Evolutionary conservation across 2,329 filamentous ascomycete genomes (phyloP).

Genomic region (Sclerotinia nivalis): DNA sequence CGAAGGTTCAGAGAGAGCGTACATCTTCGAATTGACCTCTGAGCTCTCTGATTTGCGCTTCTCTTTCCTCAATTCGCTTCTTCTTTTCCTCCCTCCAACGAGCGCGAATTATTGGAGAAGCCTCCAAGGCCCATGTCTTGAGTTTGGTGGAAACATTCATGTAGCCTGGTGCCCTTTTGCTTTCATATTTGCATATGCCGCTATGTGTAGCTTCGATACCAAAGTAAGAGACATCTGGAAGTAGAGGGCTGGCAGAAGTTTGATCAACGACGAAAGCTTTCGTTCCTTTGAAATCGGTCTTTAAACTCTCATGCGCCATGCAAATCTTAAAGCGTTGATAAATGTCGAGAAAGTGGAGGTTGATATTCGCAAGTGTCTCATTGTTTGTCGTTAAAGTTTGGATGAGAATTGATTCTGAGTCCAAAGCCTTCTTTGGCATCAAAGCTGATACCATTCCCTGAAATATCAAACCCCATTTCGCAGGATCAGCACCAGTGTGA

Average conservation of each 20-base stretch:
- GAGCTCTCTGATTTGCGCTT: constrained; percentile 36
- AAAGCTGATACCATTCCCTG: constrained; percentile 68
- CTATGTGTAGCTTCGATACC: constrained; percentile 75
- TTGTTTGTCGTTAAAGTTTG: constrained; percentile 72
- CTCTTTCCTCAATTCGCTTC: constrained; percentile 31
- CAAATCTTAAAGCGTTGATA: constrained; percentile 71
- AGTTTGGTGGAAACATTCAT: constrained; percentile 39
- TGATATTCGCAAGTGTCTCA: constrained; percentile 73
- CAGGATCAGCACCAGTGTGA: constrained; percentile 68
- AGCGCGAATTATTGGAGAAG: constrained; percentile 29
- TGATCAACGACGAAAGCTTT: constrained; percentile 68
- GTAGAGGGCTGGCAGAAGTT: constrained; percentile 65
- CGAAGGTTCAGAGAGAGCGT: constrained; percentile 12
- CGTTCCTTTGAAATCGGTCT: constrained; percentile 66
- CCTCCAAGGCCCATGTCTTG: constrained; percentile 37
- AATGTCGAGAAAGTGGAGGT: constrained; percentile 69
- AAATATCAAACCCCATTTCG: constrained; percentile 66
- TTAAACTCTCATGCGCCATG: constrained; percentile 75
- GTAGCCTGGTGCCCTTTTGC: constrained; percentile 63
- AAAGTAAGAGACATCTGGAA: constrained; percentile 70
- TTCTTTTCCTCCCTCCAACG: constrained; percentile 36
- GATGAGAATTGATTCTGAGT: constrained; percentile 67
- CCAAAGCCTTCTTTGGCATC: constrained; percentile 65
- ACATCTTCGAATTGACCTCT: constrained; percentile 27
- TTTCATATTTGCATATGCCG: constrained; percentile 71